A percentile compares a stretch with the other conserved stretches of the same genome.
These are phyloP conservation scores for Hypomontagnella submonticulosa DNA, from an alignment of 495 filamentous ascomycete species.

Conservation along the genomic window DNA sequence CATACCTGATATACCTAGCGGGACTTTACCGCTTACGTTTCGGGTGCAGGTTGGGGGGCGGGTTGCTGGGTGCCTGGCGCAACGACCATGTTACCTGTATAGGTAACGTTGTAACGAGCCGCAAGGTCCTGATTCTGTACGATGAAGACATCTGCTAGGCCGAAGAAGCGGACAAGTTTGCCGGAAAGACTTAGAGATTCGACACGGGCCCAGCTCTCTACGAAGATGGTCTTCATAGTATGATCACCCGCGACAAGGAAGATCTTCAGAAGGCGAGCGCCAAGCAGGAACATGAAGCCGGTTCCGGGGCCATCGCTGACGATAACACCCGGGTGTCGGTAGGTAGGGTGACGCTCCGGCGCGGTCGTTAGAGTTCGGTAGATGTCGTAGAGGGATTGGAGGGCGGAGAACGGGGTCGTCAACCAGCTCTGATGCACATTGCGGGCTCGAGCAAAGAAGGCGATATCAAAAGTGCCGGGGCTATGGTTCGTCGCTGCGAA, in stretches of 20 bases:
- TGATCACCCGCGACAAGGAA: conserved; percentile 55
- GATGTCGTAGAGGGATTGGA: conserved; percentile 68
- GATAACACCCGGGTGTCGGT: conserved; percentile 67
- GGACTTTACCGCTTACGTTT: background rate
- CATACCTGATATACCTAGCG: background rate
- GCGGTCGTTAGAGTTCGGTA: conserved; percentile 53
- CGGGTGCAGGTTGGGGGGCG: background rate
- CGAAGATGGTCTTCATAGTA: conserved; percentile 74
- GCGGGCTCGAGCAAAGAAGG: conserved; percentile 76
- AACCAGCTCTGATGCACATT: conserved; percentile 79
- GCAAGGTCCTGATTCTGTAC: conserved; percentile 52
- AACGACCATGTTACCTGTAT: conserved; percentile 36
- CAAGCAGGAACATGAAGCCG: conserved; percentile 79
- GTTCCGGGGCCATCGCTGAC: conserved; percentile 91
- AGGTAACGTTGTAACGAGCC: conserved; percentile 5
- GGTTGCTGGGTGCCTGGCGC: conserved; percentile 10
- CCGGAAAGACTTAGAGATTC: conserved; percentile 83
- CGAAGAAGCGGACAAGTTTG: conserved; percentile 64
- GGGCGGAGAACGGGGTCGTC: conserved; percentile 67
- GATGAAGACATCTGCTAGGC: conserved; percentile 57
- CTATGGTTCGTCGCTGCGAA: conserved; percentile 28
- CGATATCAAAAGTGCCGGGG: conserved; percentile 63
- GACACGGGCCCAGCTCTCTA: conserved; percentile 92
- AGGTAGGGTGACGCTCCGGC: conserved; percentile 48
- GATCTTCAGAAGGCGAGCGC: conserved; percentile 74